Conservation (phyloP, 805 yeast genomes). For the Danielia oregonensis region DNA sequence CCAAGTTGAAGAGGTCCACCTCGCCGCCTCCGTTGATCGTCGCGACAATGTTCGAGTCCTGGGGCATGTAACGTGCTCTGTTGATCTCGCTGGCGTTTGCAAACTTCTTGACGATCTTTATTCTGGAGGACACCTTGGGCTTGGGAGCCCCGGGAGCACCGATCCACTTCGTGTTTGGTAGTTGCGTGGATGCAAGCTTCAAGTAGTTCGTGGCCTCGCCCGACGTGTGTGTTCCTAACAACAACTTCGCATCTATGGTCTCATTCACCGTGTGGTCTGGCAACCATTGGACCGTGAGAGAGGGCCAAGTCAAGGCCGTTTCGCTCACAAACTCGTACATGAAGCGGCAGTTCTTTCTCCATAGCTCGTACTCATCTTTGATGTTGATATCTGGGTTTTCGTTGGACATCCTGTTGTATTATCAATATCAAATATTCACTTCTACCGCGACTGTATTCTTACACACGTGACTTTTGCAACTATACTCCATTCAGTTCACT, state of each 20-base stretch:
- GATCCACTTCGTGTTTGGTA: constrained; percentile 36
- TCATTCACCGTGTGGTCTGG: constrained; percentile 36
- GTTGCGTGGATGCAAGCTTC: constrained; percentile 58
- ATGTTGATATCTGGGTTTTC: constrained; percentile 26
- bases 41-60: constrained; percentile 50
- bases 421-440: neutral
- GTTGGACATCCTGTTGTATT: constrained; percentile 10
- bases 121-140: constrained; percentile 45
- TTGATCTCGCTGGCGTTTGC: constrained; percentile 65
- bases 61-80: constrained; percentile 70
- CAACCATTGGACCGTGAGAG: constrained; percentile 74
- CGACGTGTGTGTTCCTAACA: constrained; percentile 72
- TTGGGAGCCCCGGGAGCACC: constrained; percentile 19
- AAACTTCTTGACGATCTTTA: constrained; percentile 59
- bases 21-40: constrained; percentile 68
- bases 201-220: constrained; percentile 64
- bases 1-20: constrained; percentile 50
- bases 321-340: constrained; percentile 84
- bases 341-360: constrained; percentile 77
- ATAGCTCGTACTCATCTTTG: constrained; percentile 67
- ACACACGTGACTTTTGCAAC: constrained; percentile 1
- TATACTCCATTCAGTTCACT: neutral
- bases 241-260: constrained; percentile 45
- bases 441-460: neutral
- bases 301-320: constrained; percentile 79